Conservation (phyloP, 352 stramenopile genomes). For the Elongisporangium anandrum region DNA sequence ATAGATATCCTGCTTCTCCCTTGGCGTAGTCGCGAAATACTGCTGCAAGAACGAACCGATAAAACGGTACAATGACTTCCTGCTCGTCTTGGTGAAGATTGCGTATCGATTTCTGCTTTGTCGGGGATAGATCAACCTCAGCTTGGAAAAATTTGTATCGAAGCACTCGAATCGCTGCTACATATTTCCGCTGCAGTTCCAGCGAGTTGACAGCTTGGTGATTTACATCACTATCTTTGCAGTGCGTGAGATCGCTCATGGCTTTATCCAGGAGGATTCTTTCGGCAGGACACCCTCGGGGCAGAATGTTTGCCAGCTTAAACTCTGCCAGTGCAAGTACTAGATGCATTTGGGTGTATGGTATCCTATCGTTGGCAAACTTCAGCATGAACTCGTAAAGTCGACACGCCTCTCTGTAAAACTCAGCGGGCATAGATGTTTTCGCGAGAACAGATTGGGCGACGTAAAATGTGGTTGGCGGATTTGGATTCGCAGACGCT, state of each 20-base stretch:
- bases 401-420: slow-evolving; percentile 58
- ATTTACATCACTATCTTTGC: slow-evolving; percentile 1
- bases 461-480: slow-evolving; percentile 1
- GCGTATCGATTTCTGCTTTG: slow-evolving; percentile 3
- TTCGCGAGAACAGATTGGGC: slow-evolving; percentile 25
- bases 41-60: slow-evolving; percentile 54
- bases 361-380: slow-evolving; percentile 4
- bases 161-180: slow-evolving; percentile 31
- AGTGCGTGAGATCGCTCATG: slow-evolving; percentile 24
- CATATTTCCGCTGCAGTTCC: slow-evolving; percentile 26
- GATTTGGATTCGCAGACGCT: background rate
- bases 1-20: slow-evolving; percentile 21
- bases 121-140: slow-evolving; percentile 12
- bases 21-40: slow-evolving; percentile 47
- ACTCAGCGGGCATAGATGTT: slow-evolving; percentile 29
- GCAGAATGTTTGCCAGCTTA: slow-evolving; percentile 52
- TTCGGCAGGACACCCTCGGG: slow-evolving; percentile 39
- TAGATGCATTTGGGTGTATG: background rate
- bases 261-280: slow-evolving; percentile 46
- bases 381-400: slow-evolving; percentile 38
- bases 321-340: slow-evolving; percentile 41
- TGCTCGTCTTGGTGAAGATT: slow-evolving; percentile 14
- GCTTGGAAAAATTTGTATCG: slow-evolving; percentile 57
- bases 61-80: slow-evolving; percentile 50
- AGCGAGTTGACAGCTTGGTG: background rate